A percentile compares a stretch with the other conserved stretches of the same genome.
Evolutionary conservation across 2,329 filamentous ascomycete genomes (phyloP).

Genomic region (Trichoderma brevicompactum): DNA sequence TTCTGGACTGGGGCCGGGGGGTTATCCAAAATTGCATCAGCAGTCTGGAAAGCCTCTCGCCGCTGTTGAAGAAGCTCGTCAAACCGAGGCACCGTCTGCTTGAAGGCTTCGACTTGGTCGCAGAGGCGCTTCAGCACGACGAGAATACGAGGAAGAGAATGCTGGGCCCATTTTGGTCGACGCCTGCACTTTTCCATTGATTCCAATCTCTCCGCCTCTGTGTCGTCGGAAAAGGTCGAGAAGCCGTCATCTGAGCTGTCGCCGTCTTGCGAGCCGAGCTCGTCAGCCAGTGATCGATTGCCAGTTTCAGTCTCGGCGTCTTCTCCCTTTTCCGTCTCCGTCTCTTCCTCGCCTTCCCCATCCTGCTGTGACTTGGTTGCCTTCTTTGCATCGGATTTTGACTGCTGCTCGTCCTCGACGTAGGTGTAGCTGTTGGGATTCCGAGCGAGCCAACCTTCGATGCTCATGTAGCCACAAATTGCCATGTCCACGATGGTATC

Average conservation of each 20-base stretch:
- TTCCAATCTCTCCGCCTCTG: constrained; percentile 46
- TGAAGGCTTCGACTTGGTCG: constrained; percentile 65
- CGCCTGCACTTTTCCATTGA: constrained; percentile 57
- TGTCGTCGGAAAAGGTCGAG: constrained; percentile 21
- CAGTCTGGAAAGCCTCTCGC: constrained; percentile 66
- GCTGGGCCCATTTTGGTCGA: constrained; percentile 57
- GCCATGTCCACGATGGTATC: constrained; percentile 81
- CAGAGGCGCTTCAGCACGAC: constrained; percentile 62
- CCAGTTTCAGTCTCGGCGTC: constrained; percentile 19
- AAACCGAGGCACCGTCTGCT: constrained; percentile 69
- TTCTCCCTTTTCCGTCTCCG: constrained; percentile 23
- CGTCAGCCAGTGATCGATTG: constrained; percentile 21
- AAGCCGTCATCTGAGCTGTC: constrained; percentile 16
- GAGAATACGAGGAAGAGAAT: constrained; percentile 59
- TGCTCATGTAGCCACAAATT: constrained; percentile 79
- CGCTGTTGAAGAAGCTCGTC: constrained; percentile 71
- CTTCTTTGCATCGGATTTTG: background rate
- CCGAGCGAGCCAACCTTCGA: constrained; percentile 89
- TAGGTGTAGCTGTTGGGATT: constrained; percentile 66
- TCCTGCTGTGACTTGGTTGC: constrained; percentile 7
- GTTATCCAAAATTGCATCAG: constrained; percentile 53
- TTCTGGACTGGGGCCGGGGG: constrained; percentile 37
- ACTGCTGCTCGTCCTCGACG: constrained; percentile 42
- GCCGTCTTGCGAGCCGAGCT: constrained; percentile 15
- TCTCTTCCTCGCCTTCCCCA: constrained; percentile 9